phyloP scores from a whole-genome alignment of 805 yeast species.

The Spathaspora passalidarum region DNA sequence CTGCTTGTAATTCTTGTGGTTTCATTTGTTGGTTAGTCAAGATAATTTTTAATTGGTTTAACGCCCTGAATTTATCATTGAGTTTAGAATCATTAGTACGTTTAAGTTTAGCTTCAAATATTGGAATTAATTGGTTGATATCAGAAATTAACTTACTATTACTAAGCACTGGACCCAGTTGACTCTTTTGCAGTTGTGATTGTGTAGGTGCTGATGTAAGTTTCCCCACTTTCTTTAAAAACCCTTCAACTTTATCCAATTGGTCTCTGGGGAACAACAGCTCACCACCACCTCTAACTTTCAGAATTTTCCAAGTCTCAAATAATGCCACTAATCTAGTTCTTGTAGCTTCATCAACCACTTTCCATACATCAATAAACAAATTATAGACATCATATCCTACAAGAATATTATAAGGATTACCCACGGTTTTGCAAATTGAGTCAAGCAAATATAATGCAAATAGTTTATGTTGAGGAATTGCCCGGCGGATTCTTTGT shows the following conservation, averaged over 20 bases:
- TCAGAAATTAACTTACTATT: constrained; percentile 24
- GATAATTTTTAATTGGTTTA: constrained; percentile 41
- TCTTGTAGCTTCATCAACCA: constrained; percentile 74
- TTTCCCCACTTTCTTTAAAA: constrained; percentile 44
- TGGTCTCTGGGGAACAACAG: constrained; percentile 74
- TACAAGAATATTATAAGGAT: constrained; percentile 81
- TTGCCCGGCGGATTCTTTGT: constrained; percentile 66
- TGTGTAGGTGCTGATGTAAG: neutral
- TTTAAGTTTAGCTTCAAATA: constrained; percentile 39
- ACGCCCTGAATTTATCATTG: constrained; percentile 41
- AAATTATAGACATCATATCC: constrained; percentile 66
- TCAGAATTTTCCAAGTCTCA: constrained; percentile 82
- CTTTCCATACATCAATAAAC: constrained; percentile 74
- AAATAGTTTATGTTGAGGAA: constrained; percentile 81
- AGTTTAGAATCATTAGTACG: constrained; percentile 42
- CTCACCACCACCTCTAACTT: constrained; percentile 51
- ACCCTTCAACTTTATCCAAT: constrained; percentile 68
- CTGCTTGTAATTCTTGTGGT: constrained; percentile 32
- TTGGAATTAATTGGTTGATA: constrained; percentile 36
- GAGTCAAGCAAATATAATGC: constrained; percentile 86
- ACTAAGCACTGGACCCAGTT: neutral
- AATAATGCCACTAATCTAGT: constrained; percentile 72
- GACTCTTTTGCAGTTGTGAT: neutral
- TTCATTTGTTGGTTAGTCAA: constrained; percentile 36
- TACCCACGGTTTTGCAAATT: constrained; percentile 84